These are phyloP conservation scores for Malania oleifera DNA, from an alignment of 164 flowering plant genomes.

Conservation along the genomic window DNA sequence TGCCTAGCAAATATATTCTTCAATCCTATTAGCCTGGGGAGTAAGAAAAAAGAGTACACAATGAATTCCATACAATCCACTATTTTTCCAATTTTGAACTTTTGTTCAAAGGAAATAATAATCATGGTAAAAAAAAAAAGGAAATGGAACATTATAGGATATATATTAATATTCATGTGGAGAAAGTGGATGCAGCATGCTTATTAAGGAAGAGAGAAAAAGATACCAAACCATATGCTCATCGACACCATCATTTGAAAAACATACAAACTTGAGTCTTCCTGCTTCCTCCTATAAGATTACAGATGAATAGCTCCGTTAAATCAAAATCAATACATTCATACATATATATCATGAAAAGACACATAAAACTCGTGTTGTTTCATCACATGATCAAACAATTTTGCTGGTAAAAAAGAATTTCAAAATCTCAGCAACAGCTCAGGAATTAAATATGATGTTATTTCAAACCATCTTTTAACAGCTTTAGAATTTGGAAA, in stretches of 20 bases:
- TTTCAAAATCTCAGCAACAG: too few species aligned
- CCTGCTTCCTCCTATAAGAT: constrained; percentile 78
- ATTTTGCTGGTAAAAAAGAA: too few species aligned
- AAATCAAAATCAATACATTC: background rate
- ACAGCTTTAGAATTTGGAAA: too few species aligned
- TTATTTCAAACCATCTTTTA: too few species aligned
- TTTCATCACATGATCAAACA: too few species aligned
- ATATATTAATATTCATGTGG: background rate
- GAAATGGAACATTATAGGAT: background rate
- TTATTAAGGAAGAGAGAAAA: constrained; percentile 10
- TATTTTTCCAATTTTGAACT: background rate
- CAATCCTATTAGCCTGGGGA: constrained; percentile 87
- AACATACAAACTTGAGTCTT: constrained; percentile 74
- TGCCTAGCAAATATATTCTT: constrained; percentile 97
- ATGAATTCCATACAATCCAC: background rate
- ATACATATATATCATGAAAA: background rate
- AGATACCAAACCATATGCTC: constrained; percentile 97
- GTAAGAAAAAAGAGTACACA: constrained; percentile 10
- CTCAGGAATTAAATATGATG: too few species aligned
- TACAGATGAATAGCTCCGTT: background rate
- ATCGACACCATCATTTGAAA: constrained; percentile 76
- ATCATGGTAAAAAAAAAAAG: background rate
- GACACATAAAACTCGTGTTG: background rate
- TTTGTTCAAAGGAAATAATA: background rate
- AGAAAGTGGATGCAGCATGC: background rate